These are phyloP conservation scores for Talaromyces verruculosus DNA, from an alignment of 2,329 filamentous ascomycete species.

Conservation along the genomic window DNA sequence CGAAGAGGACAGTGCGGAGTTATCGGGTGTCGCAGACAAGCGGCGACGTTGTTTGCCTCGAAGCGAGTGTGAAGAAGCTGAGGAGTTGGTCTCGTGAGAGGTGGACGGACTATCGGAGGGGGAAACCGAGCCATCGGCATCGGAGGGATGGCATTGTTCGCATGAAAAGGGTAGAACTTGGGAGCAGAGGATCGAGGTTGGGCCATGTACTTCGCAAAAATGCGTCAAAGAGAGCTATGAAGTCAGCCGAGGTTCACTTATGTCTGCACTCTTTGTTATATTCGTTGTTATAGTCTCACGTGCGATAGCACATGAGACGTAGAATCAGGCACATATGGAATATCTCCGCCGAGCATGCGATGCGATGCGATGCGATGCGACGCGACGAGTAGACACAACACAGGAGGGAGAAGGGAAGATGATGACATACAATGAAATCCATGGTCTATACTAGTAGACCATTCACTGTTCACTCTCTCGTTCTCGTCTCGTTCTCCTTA, in stretches of 20 bases:
- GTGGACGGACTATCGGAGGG: conserved; percentile 44
- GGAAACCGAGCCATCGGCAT: conserved; percentile 33
- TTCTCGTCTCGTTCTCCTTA: conserved; percentile 6
- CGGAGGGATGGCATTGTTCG: conserved; percentile 50
- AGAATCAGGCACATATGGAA: neutral
- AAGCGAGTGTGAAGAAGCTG: conserved; percentile 22
- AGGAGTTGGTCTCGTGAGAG: conserved; percentile 32
- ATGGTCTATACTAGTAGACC: conserved; percentile 27
- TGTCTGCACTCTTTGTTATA: neutral
- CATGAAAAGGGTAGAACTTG: conserved; percentile 58
- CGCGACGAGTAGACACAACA: conserved; percentile 9
- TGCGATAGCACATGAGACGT: neutral
- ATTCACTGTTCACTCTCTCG: conserved; percentile 5
- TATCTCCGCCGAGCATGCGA: neutral
- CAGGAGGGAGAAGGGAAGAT: conserved; percentile 8
- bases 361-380: conserved; percentile 2
- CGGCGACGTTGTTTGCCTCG: conserved; percentile 18
- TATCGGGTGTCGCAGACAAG: conserved; percentile 25
- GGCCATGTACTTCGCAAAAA: conserved; percentile 63
- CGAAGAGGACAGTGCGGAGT: conserved; percentile 29
- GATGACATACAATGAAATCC: conserved; percentile 47
- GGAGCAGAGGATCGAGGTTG: conserved; percentile 62
- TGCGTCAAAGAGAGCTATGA: conserved; percentile 60
- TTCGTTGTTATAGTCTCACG: neutral
- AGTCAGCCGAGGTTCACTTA: neutral